Evolutionary conservation across 176 grass and related monocot species (phyloP).

Genomic region (Musa beccarii): DNA sequence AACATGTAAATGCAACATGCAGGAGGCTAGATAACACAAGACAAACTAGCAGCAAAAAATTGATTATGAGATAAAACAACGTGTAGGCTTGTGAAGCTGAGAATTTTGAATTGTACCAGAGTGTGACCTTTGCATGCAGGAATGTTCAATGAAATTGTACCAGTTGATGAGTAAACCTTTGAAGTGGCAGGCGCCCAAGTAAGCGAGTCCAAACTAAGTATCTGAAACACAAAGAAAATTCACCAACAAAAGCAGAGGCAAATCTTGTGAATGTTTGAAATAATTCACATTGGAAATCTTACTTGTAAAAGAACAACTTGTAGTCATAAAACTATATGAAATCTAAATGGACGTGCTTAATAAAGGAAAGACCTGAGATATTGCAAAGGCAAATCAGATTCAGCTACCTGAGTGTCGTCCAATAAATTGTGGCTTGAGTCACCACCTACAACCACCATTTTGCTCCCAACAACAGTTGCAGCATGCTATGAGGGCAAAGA

Average conservation of each 20-base stretch:
- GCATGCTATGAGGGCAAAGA: conserved; percentile 55
- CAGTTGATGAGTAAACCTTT: conserved; percentile 46
- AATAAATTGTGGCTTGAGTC: conserved; percentile 61
- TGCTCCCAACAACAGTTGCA: conserved; percentile 81
- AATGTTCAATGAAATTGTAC: conserved; percentile 44
- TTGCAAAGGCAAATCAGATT: neutral
- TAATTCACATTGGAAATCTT: no score
- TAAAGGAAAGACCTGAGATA: no score
- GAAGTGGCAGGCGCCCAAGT: conserved; percentile 55
- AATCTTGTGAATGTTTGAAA: conserved; percentile 1
- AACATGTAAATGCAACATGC: no score
- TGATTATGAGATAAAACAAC: neutral
- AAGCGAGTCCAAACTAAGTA: conserved; percentile 81
- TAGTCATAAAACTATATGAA: neutral
- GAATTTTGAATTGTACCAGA: conserved; percentile 55
- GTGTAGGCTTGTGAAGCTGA: conserved; percentile 14
- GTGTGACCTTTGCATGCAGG: conserved; percentile 88
- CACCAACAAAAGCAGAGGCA: neutral
- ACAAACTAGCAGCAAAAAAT: neutral
- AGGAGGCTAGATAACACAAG: neutral
- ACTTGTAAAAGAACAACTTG: neutral
- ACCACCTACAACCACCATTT: conserved; percentile 91
- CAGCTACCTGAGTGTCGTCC: conserved; percentile 78
- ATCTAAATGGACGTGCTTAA: no score
- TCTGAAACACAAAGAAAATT: conserved; percentile 51